Percentiles rank a stretch among this genome's conserved stretches.
phyloP scores from a whole-genome alignment of 768 basidiomycete species.

The Pulveroboletus sp. region DNA sequence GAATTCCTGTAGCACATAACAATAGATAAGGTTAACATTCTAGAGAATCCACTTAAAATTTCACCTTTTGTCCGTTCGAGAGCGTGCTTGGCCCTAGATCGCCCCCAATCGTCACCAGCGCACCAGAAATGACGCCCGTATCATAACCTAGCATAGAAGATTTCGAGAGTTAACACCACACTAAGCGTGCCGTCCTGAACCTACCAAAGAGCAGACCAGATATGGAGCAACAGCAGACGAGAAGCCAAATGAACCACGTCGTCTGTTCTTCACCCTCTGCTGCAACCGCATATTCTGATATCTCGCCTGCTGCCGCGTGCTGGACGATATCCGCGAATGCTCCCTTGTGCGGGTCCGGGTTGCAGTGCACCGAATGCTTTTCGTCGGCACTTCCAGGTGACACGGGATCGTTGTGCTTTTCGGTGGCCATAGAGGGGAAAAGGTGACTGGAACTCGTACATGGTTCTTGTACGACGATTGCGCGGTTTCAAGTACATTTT shows the following conservation, averaged over 20 bases:
- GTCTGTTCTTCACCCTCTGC: slow-evolving; percentile 67
- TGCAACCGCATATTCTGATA: slow-evolving; percentile 57
- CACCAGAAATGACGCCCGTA: slow-evolving; percentile 78
- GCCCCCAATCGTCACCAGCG: slow-evolving; percentile 68
- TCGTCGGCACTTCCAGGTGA: not conserved
- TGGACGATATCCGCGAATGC: slow-evolving; percentile 17
- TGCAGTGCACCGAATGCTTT: not conserved
- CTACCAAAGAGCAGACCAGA: slow-evolving; percentile 74
- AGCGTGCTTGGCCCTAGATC: slow-evolving; percentile 60
- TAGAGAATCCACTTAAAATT: not conserved
- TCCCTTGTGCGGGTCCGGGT: not conserved
- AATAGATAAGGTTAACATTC: not conserved
- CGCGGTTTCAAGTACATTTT: too few species aligned
- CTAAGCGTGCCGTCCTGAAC: slow-evolving; percentile 15
- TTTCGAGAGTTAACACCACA: too few species aligned
- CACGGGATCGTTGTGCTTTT: too few species aligned
- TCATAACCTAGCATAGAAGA: slow-evolving; percentile 57
- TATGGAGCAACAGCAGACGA: slow-evolving; percentile 70
- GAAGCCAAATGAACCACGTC: slow-evolving; percentile 75
- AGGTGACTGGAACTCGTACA: too few species aligned
- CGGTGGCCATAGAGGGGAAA: too few species aligned
- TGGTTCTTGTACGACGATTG: too few species aligned
- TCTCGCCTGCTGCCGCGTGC: slow-evolving; percentile 38
- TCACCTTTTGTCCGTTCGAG: slow-evolving; percentile 63
- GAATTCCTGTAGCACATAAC: slow-evolving; percentile 52